These are phyloP conservation scores for Pseudopithomyces maydicus DNA, from an alignment of 2,329 filamentous ascomycete genomes.

Conservation along the genomic window DNA sequence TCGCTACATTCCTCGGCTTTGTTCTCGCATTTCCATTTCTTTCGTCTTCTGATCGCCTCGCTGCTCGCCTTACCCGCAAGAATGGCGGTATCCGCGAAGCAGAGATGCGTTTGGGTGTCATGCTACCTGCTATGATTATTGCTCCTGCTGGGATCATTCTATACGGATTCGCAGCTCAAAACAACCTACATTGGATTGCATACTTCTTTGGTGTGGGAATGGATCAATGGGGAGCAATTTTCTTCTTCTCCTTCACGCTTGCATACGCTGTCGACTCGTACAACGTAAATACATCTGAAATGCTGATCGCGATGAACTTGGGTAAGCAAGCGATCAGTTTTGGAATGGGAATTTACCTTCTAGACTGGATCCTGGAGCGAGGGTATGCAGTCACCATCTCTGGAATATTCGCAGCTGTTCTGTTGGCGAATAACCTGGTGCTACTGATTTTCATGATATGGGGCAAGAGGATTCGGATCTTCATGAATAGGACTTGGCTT, in stretches of 20 bases:
- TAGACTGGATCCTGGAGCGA: slow-evolving; percentile 40
- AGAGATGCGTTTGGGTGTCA: slow-evolving; percentile 57
- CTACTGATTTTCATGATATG: slow-evolving; percentile 41
- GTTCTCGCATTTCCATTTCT: slow-evolving; percentile 40
- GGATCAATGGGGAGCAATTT: slow-evolving; percentile 40
- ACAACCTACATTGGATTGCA: slow-evolving; percentile 42
- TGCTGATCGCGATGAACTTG: slow-evolving; percentile 57
- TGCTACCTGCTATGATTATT: slow-evolving; percentile 42
- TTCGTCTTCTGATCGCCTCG: slow-evolving; percentile 55
- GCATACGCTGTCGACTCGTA: slow-evolving; percentile 67
- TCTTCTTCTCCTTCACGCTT: slow-evolving; percentile 56
- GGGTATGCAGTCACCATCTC: slow-evolving; percentile 43
- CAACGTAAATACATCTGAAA: slow-evolving; percentile 63
- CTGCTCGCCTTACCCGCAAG: slow-evolving; percentile 54
- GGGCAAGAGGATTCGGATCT: slow-evolving; percentile 40
- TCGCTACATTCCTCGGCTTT: slow-evolving; percentile 44
- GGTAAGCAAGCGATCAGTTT: slow-evolving; percentile 46
- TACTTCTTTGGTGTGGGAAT: slow-evolving; percentile 46
- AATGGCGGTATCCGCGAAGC: slow-evolving; percentile 61
- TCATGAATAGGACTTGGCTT: slow-evolving; percentile 37
- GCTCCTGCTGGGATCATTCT: slow-evolving; percentile 42
- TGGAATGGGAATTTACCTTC: slow-evolving; percentile 41
- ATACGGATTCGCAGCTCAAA: slow-evolving; percentile 41
- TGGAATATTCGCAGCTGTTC: slow-evolving; percentile 40
- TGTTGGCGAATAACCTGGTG: slow-evolving; percentile 40